Evolutionary conservation across 2,329 filamentous ascomycete species (phyloP).

Genomic region (Nothophoma quercina): DNA sequence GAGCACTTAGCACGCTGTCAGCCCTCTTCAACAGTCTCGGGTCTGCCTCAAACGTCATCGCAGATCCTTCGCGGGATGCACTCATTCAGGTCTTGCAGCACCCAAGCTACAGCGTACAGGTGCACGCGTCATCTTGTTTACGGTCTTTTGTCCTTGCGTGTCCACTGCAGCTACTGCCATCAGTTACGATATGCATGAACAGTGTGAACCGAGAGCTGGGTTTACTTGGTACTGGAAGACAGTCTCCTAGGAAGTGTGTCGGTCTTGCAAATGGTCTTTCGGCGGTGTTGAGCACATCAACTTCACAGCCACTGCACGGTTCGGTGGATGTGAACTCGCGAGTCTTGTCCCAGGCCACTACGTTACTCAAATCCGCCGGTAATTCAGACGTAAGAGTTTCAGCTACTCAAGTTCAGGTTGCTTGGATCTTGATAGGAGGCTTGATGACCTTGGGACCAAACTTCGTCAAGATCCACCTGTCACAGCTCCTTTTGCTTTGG

Average conservation of each 20-base stretch:
- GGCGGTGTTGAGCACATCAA: constrained; percentile 88
- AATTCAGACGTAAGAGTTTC: constrained; percentile 90
- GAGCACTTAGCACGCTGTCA: constrained; percentile 78
- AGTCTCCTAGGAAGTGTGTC: constrained; percentile 82
- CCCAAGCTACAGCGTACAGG: constrained; percentile 94
- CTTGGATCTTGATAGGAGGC: constrained; percentile 96
- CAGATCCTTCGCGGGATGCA: constrained; percentile 84
- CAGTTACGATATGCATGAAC: constrained; percentile 95
- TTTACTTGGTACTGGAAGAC: constrained; percentile 75
- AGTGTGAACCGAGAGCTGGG: constrained; percentile 87
- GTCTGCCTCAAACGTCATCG: constrained; percentile 79
- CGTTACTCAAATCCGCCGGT: constrained; percentile 88
- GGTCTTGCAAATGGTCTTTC: constrained; percentile 93
- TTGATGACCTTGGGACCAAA: constrained; percentile 96
- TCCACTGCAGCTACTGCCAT: constrained; percentile 88
- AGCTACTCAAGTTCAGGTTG: constrained; percentile 94
- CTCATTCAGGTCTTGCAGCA: constrained; percentile 91
- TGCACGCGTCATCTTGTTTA: constrained; percentile 85
- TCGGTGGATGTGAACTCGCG: constrained; percentile 95
- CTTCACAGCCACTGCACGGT: constrained; percentile 86
- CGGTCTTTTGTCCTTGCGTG: constrained; percentile 89
- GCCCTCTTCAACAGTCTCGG: constrained; percentile 82
- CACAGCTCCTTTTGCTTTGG: constrained; percentile 92
- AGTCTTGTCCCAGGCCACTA: constrained; percentile 89
- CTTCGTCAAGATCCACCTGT: constrained; percentile 98